A percentile compares a stretch with the other conserved stretches of the same genome.
phyloP scores from a whole-genome alignment of 108 stramenopile genomes.

The Parmales sp. region DNA sequence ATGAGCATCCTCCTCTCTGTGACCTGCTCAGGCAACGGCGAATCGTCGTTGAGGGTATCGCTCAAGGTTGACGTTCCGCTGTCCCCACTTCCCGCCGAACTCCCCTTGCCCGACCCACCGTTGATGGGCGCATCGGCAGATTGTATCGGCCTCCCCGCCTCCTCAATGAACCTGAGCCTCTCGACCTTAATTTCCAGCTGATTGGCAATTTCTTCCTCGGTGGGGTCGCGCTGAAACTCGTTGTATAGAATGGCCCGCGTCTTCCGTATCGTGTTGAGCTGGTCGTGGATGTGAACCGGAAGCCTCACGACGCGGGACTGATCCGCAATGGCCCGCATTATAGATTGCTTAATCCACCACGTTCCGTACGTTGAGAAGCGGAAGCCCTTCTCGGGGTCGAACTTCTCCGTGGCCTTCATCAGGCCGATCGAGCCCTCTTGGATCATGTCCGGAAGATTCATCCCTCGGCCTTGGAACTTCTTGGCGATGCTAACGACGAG shows the following conservation, averaged over 20 bases:
- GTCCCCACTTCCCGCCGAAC: too few relatives aligned
- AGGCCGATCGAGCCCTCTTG: conserved; percentile 91
- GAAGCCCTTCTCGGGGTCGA: conserved; percentile 84
- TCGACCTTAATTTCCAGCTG: conserved; percentile 49
- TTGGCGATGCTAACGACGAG: conserved; percentile 81
- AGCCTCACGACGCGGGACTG: conserved; percentile 79
- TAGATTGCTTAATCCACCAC: conserved; percentile 94
- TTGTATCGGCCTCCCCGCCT: conserved; percentile 32
- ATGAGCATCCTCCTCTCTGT: conserved; percentile 45
- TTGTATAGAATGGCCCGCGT: conserved; percentile 50
- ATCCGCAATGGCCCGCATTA: conserved; percentile 86
- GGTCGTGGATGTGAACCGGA: conserved; percentile 83
- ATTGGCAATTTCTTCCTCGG: conserved; percentile 55
- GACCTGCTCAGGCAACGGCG: background rate
- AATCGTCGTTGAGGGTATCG: background rate
- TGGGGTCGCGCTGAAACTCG: conserved; percentile 63
- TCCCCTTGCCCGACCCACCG: too few relatives aligned
- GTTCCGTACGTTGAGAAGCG: conserved; percentile 93
- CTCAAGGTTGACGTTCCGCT: background rate
- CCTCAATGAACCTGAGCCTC: conserved; percentile 66
- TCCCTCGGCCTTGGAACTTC: conserved; percentile 64
- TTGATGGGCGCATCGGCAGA: too few relatives aligned
- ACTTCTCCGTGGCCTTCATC: conserved; percentile 86
- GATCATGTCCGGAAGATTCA: conserved; percentile 76
- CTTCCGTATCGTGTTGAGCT: conserved; percentile 53